phyloP scores from a whole-genome alignment of 164 flowering plant species.

The Echeveria elegans region DNA sequence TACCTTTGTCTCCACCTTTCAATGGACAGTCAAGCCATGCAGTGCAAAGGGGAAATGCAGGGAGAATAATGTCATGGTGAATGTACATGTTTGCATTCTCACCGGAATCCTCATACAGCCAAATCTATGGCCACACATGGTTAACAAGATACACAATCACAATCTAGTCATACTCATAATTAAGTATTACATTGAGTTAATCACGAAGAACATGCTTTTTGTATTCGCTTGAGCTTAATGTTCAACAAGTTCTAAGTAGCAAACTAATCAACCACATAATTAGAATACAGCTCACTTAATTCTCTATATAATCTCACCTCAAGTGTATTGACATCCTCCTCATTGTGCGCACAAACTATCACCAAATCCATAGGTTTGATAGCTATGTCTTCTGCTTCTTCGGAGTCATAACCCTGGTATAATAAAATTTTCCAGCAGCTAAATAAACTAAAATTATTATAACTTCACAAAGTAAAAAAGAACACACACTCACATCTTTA shows the following conservation, averaged over 20 bases:
- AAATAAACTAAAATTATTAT: not conserved
- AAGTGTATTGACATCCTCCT: constrained; percentile 68
- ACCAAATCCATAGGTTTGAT: constrained; percentile 68
- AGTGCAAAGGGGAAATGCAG: constrained; percentile 78
- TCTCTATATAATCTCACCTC: constrained; percentile 43
- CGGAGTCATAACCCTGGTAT: constrained; percentile 70
- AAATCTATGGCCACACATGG: too few species aligned
- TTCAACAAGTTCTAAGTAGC: too few species aligned
- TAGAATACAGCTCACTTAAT: not conserved
- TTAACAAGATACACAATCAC: too few species aligned
- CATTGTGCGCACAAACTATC: constrained; percentile 75
- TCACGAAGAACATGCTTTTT: too few species aligned
- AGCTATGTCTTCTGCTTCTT: constrained; percentile 70
- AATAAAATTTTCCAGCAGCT: not conserved
- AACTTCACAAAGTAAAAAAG: not conserved
- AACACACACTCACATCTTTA: constrained; percentile 41
- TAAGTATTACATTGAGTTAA: too few species aligned
- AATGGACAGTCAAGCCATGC: constrained; percentile 84
- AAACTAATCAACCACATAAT: not conserved
- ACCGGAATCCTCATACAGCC: too few species aligned
- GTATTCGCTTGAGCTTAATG: too few species aligned
- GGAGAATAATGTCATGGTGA: constrained; percentile 73
- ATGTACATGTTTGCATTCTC: constrained; percentile 58
- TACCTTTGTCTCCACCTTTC: constrained; percentile 64
- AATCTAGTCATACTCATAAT: too few species aligned